Percentiles rank a stretch among this genome's conserved stretches.
These are phyloP conservation scores for Microglena sp. DNA, from an alignment of 139 green algal species.

Conservation along the genomic window DNA sequence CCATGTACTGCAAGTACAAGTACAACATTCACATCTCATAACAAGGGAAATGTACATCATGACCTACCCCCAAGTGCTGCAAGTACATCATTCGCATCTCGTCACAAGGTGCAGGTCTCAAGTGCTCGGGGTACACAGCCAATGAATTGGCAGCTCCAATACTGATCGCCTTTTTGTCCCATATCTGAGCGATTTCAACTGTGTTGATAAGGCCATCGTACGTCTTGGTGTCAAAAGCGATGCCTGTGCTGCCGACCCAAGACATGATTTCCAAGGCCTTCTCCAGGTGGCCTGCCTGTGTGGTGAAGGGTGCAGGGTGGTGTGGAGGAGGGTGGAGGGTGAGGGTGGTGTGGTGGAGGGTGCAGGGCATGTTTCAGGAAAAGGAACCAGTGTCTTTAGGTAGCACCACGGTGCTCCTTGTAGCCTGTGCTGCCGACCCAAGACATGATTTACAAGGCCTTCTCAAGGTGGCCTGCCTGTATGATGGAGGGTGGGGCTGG, in stretches of 20 bases:
- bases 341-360: no score
- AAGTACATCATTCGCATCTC: slow-evolving; percentile 37
- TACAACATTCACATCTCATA: not conserved
- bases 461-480: slow-evolving; percentile 34
- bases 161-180: slow-evolving; percentile 16
- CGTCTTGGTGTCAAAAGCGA: slow-evolving; percentile 22
- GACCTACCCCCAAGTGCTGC: slow-evolving; percentile 22
- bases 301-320: not conserved
- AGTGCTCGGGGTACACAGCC: slow-evolving; percentile 14
- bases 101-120: slow-evolving; percentile 31
- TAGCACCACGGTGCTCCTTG: no score
- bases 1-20: slow-evolving; percentile 22
- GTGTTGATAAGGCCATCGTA: slow-evolving; percentile 31
- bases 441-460: slow-evolving; percentile 31
- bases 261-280: slow-evolving; percentile 35
- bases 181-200: slow-evolving; percentile 27
- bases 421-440: slow-evolving; percentile 21
- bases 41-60: no score
- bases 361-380: no score
- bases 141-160: not conserved
- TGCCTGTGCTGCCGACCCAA: slow-evolving; percentile 19
- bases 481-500: not conserved
- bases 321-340: no score
- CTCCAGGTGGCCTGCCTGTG: slow-evolving; percentile 30
- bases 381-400: not conserved